Evolutionary conservation across 73 alveolate species (phyloP), one percentile per base, ranked within the genome.

Genomic region (Uronychia binucleata): DNA sequence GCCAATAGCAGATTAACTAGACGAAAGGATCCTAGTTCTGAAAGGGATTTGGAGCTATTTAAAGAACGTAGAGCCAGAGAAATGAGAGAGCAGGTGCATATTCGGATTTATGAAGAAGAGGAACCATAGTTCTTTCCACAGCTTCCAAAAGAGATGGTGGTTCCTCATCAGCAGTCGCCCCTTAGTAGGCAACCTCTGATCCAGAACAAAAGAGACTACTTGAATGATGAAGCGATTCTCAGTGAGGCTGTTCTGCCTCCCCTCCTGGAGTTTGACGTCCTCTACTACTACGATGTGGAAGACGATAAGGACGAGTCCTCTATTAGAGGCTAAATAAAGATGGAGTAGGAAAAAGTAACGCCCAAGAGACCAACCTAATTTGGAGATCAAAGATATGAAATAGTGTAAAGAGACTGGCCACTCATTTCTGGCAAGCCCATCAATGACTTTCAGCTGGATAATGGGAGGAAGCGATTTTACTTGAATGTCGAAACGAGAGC

Each of bases 101-200:
- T 95, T 90, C 59, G 99, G 99, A 27, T 95, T 93, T 83, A 74
- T 95, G 81, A 86, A 88, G 30, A 95, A 95, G 82, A 77, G 98
- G 74, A 88, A 95, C 95, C 91, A 89, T 86, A 95, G 96, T 13
- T 84, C 83, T 77, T 82, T 95, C 35, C 93, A 95, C 86, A 84
- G 83, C 78, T 92, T 93, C 86, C 87, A 77, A 59, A 87, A 77
- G 57, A 81, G 99, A 58, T 95, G 99, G 98, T 89, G 90, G 75
- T 90, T 95, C 31, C 58, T 95, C 31, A 90, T 95, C 26, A 87
- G 96, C 57, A 90, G 94, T 25, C 81, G 94, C 58, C 98, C 99
- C 25, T 77, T 95, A 28, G 93, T 89, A 88, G 46, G n/a, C n/a
- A n/a, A n/a, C n/a, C n/a, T n/a, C n/a, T n/a, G n/a, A 0, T 75